Evolutionary conservation across 352 stramenopile genomes (phyloP).

Genomic region (Globisporangium solare): DNA sequence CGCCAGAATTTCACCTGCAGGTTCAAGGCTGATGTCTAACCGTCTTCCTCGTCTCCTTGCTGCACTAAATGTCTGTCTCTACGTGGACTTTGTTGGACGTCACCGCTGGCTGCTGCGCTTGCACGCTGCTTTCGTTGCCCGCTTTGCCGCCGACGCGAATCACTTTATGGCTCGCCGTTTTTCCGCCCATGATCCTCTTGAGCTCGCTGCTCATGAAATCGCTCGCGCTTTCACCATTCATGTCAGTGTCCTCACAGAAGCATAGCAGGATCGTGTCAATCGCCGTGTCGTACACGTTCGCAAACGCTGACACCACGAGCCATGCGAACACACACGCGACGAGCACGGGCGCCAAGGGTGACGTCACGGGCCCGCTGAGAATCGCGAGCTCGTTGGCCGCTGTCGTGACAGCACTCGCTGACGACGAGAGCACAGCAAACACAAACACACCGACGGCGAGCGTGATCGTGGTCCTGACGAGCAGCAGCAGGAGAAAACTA

Average conservation of each 20-base stretch:
- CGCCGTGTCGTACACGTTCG: slow-evolving; percentile 92
- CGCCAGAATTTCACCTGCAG: neutral
- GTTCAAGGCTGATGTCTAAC: too few relatives aligned
- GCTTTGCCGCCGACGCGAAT: slow-evolving; percentile 29
- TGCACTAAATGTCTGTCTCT: slow-evolving; percentile 36
- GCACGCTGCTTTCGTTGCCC: slow-evolving; percentile 1
- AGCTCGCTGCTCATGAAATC: slow-evolving; percentile 83
- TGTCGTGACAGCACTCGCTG: slow-evolving; percentile 17
- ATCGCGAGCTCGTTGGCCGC: slow-evolving; percentile 44
- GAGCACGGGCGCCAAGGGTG: slow-evolving; percentile 89
- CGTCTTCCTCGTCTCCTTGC: neutral
- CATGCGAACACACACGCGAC: slow-evolving; percentile 79
- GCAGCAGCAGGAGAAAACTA: slow-evolving; percentile 90
- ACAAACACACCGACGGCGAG: slow-evolving; percentile 36
- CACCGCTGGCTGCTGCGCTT: slow-evolving; percentile 7
- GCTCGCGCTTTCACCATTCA: slow-evolving; percentile 53
- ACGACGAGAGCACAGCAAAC: slow-evolving; percentile 37
- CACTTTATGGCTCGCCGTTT: slow-evolving; percentile 25
- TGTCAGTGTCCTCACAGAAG: slow-evolving; percentile 91
- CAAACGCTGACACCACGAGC: slow-evolving; percentile 90
- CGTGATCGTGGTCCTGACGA: slow-evolving; percentile 90
- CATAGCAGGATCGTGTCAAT: slow-evolving; percentile 96
- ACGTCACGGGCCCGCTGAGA: slow-evolving; percentile 74
- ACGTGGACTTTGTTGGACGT: slow-evolving; percentile 26
- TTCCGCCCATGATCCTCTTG: slow-evolving; percentile 48